Percentiles rank a stretch among this genome's conserved stretches.
These are phyloP conservation scores for Batkoa obscura DNA, from an alignment of 371 early-diverging fungal genomes.

Conservation along the genomic window DNA sequence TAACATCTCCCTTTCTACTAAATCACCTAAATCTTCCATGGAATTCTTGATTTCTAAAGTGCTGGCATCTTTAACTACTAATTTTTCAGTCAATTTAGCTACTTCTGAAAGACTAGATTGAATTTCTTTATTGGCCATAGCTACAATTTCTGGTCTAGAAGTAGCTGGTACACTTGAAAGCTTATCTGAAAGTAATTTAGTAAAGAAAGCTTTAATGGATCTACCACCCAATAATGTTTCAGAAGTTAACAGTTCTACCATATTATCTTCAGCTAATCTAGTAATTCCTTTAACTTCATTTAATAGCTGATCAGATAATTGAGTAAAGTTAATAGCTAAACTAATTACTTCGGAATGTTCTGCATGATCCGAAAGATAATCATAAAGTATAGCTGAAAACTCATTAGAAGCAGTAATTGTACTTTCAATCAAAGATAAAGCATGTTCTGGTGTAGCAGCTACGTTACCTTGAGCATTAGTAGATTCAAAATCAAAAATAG, in stretches of 20 bases:
- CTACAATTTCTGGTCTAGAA: slow-evolving; percentile 47
- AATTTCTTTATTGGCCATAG: slow-evolving; percentile 50
- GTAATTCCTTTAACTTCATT: slow-evolving; percentile 76
- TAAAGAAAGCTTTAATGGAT: slow-evolving; percentile 53
- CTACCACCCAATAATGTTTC: slow-evolving; percentile 46
- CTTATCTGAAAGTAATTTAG: slow-evolving; percentile 58
- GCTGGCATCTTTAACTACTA: slow-evolving; percentile 45
- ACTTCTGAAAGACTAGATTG: slow-evolving; percentile 49
- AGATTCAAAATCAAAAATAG: slow-evolving; percentile 64
- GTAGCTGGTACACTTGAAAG: slow-evolving; percentile 46
- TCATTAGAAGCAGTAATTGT: slow-evolving; percentile 56
- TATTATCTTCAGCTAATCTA: slow-evolving; percentile 50
- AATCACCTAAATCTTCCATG: slow-evolving; percentile 63
- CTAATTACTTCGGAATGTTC: slow-evolving; percentile 77
- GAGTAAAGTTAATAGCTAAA: slow-evolving; percentile 59
- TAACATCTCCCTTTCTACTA: slow-evolving; percentile 86
- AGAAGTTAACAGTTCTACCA: slow-evolving; percentile 51
- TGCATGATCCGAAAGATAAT: slow-evolving; percentile 42
- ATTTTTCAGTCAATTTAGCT: slow-evolving; percentile 47
- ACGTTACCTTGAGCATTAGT: slow-evolving; percentile 65
- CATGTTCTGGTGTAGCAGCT: slow-evolving; percentile 79
- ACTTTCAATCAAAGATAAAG: slow-evolving; percentile 76
- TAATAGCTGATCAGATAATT: slow-evolving; percentile 61
- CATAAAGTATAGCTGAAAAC: slow-evolving; percentile 50
- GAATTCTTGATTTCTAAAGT: slow-evolving; percentile 34